Evolutionary conservation across 306 rosid species (phyloP), one percentile per base, ranked within the genome.

Genomic region (Cicer yamashitae): DNA sequence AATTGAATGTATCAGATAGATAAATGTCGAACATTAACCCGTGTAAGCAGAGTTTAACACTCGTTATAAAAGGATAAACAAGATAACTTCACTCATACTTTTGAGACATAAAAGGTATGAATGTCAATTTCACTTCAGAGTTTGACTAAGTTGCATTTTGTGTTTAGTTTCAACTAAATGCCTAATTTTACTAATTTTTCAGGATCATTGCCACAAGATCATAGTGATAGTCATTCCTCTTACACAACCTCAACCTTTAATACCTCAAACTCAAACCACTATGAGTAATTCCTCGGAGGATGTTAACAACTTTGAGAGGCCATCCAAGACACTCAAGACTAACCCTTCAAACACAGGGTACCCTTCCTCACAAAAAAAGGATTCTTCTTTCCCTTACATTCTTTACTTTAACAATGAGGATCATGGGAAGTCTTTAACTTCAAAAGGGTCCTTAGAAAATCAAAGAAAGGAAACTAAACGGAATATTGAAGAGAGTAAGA

Each of bases 371-470:
- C 25, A 53, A 53, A 22, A 3, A 1, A 9, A 57, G 0, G 38
- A 22, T 20, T 80, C 89, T 18, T 69, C 84, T 43, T 58, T 15
- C 39, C 65, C 79, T 18, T 85, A 82, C 41, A 73, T 85, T 77
- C 80, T 90, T 60, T 82, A 81, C 10, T 90, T 87, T 10, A 79
- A 71, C 40, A 84, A 77, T 63, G 66, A 67, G 61, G 50, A 51
- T 17, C 39, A 71, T 7, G 45, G 61, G n/a, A 74, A 12, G 7
- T 14, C 58, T 73, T 14, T 76, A 41, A 14, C 48, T 3, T 50
- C 63, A 51, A 67, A 77, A 15, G 81, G 73, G 65, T 9, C 40
- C 7, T 43, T 44, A 14, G 75, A 72, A 38, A 77, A 47, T 34
- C 82, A 69, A 53, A 68, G 60, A 41, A 81, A 75, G 45, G 80